Conservation (phyloP, 352 stramenopile genomes). For the Pythium insidiosum region DNA sequence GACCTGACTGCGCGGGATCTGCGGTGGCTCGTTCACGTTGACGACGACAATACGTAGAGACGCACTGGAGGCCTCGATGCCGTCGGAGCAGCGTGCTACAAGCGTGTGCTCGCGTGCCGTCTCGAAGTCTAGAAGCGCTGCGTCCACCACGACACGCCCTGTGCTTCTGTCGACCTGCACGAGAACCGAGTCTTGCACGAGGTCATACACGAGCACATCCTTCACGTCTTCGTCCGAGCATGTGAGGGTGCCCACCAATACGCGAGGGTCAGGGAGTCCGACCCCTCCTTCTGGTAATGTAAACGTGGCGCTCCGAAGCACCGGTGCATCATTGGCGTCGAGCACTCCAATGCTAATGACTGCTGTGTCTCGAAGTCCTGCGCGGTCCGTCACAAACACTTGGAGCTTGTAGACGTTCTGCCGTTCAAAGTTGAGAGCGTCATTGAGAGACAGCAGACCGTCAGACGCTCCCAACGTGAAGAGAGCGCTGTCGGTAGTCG, state of each 20-base stretch:
- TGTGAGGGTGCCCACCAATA: slow-evolving; percentile 25
- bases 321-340: slow-evolving; percentile 17
- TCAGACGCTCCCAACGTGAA: not conserved
- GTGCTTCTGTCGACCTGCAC: slow-evolving; percentile 35
- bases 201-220: slow-evolving; percentile 21
- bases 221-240: slow-evolving; percentile 42
- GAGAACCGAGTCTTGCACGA: no score
- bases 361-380: slow-evolving; percentile 4
- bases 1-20: slow-evolving; percentile 10
- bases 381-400: slow-evolving; percentile 8
- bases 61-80: slow-evolving; percentile 6
- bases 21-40: slow-evolving; percentile 46
- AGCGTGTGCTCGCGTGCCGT: slow-evolving; percentile 19
- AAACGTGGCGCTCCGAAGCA: slow-evolving; percentile 14
- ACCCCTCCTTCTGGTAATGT: slow-evolving; percentile 5
- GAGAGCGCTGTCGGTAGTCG: no score
- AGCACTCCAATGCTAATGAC: slow-evolving; percentile 7
- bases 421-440: slow-evolving; percentile 15
- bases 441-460: slow-evolving; percentile 7
- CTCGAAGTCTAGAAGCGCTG: slow-evolving; percentile 38
- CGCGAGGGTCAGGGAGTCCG: slow-evolving; percentile 1
- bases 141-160: slow-evolving; percentile 32
- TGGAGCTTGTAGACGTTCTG: slow-evolving; percentile 6
- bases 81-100: slow-evolving; percentile 27
- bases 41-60: slow-evolving; percentile 18